Evolutionary conservation across 345 rosid genomes (phyloP), one percentile per base, ranked within the genome.

Genomic region (Linum lewisii): DNA sequence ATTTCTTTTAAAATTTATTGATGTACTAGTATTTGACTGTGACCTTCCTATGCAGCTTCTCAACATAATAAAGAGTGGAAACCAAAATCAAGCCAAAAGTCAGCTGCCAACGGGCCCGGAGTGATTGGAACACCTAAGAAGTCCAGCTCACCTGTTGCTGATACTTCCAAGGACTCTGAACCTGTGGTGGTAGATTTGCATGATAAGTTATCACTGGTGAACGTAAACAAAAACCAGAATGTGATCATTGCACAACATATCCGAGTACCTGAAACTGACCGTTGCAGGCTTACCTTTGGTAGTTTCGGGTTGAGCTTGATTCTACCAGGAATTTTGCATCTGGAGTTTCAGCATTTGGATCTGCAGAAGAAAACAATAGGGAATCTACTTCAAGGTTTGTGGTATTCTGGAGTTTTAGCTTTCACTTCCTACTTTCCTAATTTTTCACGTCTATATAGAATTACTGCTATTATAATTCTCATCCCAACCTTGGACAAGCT

Each of bases 201-300:
- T 38, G 90, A 84, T 62, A 81, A 81, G 67, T 72, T 78, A 60
- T 65, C 74, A 1, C 80, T 42, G 65, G 69, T 71, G 57, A 74
- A 74, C 66, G 64, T 81, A 55, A 24, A 70, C 32, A 88, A 81
- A 63, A 76, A 77, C 58, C 88, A 77, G 70, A 88, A 88, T 72
- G 95, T 91, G 38, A 77, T 91, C 77, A 88, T 91, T 51, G 90
- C 96, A 16, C 82, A 85, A 63, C 81, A 85, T 70, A 91, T 91
- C 66, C 84, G 91, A 60, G 84, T 91, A 66, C 85, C 88, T 5
- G 92, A 91, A 76, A 77, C 78, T 72, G 96, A 88, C 58, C 84
- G 86, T 60, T 74, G 69, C 64, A 78, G 60, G 68, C 84, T 91
- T 50, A 88, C 88, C 58, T 91, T 91, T 71, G 98, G 98, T 45